phyloP scores from a whole-genome alignment of 306 rosid species.

The Bauhinia variegata region DNA sequence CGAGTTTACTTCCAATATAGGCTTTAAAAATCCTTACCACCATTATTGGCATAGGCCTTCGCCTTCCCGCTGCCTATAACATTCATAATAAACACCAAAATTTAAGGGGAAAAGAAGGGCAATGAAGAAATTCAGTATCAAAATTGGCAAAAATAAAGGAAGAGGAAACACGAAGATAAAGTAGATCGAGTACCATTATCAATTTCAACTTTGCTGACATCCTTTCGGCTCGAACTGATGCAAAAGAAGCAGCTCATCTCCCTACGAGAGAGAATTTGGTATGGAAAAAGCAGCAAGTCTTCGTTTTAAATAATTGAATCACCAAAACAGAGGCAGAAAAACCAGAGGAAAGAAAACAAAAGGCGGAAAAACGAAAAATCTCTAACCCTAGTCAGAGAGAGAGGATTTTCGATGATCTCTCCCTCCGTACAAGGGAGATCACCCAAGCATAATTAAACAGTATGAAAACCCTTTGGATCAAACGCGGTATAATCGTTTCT shows the following conservation, averaged over 20 bases:
- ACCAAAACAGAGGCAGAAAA: not conserved
- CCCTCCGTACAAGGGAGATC: not conserved
- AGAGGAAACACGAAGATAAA: not conserved
- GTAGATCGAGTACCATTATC: slow-evolving; percentile 36
- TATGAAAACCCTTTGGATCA: not conserved
- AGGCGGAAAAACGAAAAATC: not conserved
- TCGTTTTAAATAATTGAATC: too few species aligned
- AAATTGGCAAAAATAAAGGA: not conserved
- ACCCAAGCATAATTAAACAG: not conserved
- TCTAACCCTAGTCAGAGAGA: slow-evolving; percentile 3
- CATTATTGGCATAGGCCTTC: slow-evolving; percentile 30
- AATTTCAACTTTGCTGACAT: slow-evolving; percentile 47
- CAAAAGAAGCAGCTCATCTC: slow-evolving; percentile 54
- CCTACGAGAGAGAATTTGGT: not conserved
- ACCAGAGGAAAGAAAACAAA: not conserved
- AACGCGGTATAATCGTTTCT: not conserved
- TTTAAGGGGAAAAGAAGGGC: too few species aligned
- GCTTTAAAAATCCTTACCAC: slow-evolving; percentile 33
- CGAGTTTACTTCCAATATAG: not conserved
- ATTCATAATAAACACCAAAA: slow-evolving; percentile 1
- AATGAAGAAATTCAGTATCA: not conserved
- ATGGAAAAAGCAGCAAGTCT: not conserved
- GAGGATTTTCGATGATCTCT: slow-evolving; percentile 7
- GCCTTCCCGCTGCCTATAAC: slow-evolving; percentile 53
- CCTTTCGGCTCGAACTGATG: slow-evolving; percentile 43